phyloP scores from a whole-genome alignment of 441 rosid species.

The Populus tomentosa region DNA sequence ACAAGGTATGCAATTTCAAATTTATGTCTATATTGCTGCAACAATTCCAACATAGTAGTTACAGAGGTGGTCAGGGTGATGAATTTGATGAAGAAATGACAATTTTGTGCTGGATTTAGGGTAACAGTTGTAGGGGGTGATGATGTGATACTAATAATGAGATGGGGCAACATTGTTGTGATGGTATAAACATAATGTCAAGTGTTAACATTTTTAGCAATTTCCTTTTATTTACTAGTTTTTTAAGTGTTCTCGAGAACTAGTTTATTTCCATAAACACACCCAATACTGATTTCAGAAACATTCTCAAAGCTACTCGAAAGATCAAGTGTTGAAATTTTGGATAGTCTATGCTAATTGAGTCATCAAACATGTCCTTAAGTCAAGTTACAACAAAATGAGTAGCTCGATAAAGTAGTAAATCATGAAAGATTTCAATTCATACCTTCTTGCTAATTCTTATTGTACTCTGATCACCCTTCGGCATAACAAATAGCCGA shows the following conservation, averaged over 20 bases:
- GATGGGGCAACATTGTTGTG: neutral
- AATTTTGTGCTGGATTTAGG: neutral
- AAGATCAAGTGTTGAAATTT: neutral
- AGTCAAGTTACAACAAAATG: neutral
- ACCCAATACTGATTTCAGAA: neutral
- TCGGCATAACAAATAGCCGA: conserved; percentile 74
- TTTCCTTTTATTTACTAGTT: neutral
- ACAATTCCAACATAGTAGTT: neutral
- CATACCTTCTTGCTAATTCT: conserved; percentile 95
- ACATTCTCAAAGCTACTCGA: no score
- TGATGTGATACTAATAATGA: neutral
- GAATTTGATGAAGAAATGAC: neutral
- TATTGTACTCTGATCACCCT: conserved; percentile 63
- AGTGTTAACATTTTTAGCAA: neutral
- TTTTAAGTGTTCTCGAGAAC: neutral
- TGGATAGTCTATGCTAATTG: neutral
- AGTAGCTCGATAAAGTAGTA: conserved; percentile 2
- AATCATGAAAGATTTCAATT: conserved; percentile 16
- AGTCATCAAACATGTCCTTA: neutral
- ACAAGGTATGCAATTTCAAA: neutral
- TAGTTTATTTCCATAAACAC: neutral
- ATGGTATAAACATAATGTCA: neutral
- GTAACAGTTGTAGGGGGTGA: neutral
- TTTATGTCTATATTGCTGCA: neutral
- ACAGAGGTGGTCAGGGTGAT: neutral